Evolutionary conservation across 2,329 filamentous ascomycete species (phyloP), one percentile per base, ranked within the genome.

Genomic region (Phaeomoniella chlamydospora): DNA sequence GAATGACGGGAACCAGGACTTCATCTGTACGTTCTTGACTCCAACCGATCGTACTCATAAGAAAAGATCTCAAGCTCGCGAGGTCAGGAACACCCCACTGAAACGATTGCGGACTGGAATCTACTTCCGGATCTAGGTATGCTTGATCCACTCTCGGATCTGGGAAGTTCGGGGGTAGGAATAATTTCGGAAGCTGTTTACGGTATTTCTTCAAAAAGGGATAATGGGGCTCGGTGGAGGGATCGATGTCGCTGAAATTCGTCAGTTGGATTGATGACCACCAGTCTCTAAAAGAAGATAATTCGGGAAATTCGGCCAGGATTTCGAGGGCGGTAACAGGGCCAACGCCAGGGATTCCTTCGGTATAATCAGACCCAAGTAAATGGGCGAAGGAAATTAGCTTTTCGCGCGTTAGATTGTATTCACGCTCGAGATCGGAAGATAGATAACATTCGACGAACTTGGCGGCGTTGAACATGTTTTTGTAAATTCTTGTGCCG

Each of bases 381-480:
- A 98, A 68, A 51, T 96, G 87, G 0, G 90, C 90, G 39, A 96
- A 73, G 13, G 80, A 72, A 42, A 98, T 94, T 36, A 98, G 74
- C 50, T 88, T 84, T 37, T 80, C 70, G n/a, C 88, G 75, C 3
- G 83, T 80, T 0, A 98, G 72, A 0, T 82, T 84, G 42, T 94
- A 79, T 48, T 98, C 92, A 47, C 81, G 81, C 49, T 93, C 84
- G 0, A 98, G 66, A 50, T 98, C 90, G 0, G 65, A 67, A 2
- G 77, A 63, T 6, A 98, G 70, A 53, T 96, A 98, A 59, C 90
- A 96, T 60, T 98, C 90, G 30, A 98, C 90, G 48, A 85, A 93
- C 54, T 98, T 98, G 56, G 90, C 90, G 48, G 85, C 80, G 58
- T 94, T 98, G 67, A 98, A 98, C 86, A 98, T 93, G 64, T 98